Conservation (phyloP, 495 filamentous ascomycete genomes). For the Bathelium albidoporum region DNA sequence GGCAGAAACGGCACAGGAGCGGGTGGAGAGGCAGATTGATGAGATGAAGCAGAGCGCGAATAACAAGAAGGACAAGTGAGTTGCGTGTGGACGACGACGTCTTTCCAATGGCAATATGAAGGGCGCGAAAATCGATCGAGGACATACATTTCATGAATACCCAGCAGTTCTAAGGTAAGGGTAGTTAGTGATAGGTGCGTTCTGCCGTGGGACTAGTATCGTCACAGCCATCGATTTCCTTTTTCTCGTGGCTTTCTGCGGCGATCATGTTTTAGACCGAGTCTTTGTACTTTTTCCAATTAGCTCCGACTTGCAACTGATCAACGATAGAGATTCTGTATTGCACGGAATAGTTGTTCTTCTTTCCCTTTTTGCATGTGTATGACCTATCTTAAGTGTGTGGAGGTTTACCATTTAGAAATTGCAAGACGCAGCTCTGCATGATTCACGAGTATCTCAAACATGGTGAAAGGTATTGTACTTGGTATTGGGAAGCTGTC, state of each 20-base stretch:
- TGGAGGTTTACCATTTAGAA: neutral
- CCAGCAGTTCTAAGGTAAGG: neutral
- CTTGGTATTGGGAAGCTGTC: neutral
- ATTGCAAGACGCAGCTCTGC: no score
- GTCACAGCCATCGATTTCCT: neutral
- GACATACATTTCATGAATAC: neutral
- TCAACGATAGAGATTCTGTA: neutral
- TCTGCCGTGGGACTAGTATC: neutral
- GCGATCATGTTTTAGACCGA: neutral
- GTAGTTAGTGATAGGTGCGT: neutral
- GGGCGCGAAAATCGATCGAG: neutral
- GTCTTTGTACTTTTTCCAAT: neutral
- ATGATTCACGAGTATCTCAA: neutral
- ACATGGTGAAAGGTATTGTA: neutral
- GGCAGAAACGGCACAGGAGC: slow-evolving; percentile 9
- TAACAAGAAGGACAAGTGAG: neutral
- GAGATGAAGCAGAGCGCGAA: slow-evolving; percentile 10
- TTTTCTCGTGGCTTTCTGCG: neutral
- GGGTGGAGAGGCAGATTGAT: slow-evolving; percentile 11
- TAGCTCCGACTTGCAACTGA: neutral
- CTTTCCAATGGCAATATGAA: neutral
- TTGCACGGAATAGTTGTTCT: neutral
- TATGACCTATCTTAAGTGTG: neutral
- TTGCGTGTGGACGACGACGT: neutral
- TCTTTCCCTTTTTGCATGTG: neutral